Percentiles rank a stretch among this genome's conserved stretches.
phyloP scores from a whole-genome alignment of 805 yeast genomes.

The Torulaspora franciscae region DNA sequence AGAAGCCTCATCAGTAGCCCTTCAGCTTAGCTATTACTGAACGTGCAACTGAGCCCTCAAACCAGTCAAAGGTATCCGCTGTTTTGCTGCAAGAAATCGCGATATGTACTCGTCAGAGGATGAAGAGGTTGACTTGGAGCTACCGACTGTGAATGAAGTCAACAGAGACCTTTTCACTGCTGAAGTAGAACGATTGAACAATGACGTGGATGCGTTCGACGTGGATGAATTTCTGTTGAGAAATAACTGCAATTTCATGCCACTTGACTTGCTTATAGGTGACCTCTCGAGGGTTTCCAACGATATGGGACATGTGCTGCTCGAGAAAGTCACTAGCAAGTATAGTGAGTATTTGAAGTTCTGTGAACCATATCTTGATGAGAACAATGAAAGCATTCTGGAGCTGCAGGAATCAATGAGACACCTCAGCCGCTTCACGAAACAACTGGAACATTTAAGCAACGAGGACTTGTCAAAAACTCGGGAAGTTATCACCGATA shows the following conservation, averaged over 20 bases:
- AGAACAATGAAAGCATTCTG: conserved; percentile 20
- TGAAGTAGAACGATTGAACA: conserved; percentile 17
- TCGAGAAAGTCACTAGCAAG: conserved; percentile 25
- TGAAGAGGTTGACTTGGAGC: conserved; percentile 22
- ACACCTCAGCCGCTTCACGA: conserved; percentile 24
- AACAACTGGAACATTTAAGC: conserved; percentile 20
- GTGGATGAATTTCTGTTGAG: conserved; percentile 30
- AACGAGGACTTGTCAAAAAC: conserved; percentile 22
- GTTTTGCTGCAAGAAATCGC: not conserved
- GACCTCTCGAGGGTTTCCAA: conserved; percentile 25
- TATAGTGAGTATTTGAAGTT: conserved; percentile 28
- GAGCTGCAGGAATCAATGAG: conserved; percentile 25
- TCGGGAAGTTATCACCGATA: conserved; percentile 23
- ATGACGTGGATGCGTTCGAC: conserved; percentile 16
- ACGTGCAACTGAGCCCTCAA: not conserved
- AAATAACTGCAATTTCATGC: conserved; percentile 33
- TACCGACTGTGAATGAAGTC: conserved; percentile 29
- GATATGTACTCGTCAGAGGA: conserved; percentile 26
- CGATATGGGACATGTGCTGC: conserved; percentile 24
- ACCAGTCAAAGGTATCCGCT: not conserved
- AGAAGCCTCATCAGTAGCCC: not conserved
- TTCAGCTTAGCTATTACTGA: not conserved
- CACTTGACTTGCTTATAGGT: conserved; percentile 29
- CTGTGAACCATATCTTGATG: conserved; percentile 23
- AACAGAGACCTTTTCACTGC: conserved; percentile 26